Evolutionary conservation across 805 yeast species (phyloP).

Genomic region (Lipomyces mesembrius): DNA sequence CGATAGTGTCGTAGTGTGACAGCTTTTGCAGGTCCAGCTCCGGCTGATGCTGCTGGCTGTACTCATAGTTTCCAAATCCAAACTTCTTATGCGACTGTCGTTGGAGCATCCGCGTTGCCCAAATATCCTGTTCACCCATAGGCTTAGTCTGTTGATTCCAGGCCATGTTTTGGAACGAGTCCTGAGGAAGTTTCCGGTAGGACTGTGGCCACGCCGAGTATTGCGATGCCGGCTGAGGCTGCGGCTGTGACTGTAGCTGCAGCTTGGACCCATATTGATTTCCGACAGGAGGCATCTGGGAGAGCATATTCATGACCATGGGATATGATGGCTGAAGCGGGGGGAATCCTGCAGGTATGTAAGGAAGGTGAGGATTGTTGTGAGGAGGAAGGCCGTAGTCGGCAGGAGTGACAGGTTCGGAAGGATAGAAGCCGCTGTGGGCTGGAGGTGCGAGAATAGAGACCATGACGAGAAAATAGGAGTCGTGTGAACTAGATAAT

Average conservation of each 20-base stretch:
- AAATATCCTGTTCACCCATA: constrained; percentile 1
- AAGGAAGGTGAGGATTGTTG: constrained; percentile 12
- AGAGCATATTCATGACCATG: constrained; percentile 2
- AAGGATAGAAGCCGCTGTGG: constrained; percentile 15
- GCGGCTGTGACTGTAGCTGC: neutral
- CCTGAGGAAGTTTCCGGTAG: neutral
- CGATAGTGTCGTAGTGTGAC: constrained; percentile 2
- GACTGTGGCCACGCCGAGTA: constrained; percentile 6
- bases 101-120: constrained; percentile 5
- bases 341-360: constrained; percentile 10
- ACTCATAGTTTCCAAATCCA: constrained; percentile 5
- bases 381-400: constrained; percentile 22
- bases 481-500: neutral
- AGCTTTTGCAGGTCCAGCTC: constrained; percentile 3
- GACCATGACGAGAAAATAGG: constrained; percentile 11
- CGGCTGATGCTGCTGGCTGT: constrained; percentile 4
- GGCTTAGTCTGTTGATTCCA: neutral
- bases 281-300: constrained; percentile 14
- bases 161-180: constrained; percentile 7
- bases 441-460: constrained; percentile 15
- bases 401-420: constrained; percentile 22
- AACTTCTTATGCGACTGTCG: constrained; percentile 5
- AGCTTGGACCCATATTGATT: constrained; percentile 9
- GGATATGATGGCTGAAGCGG: constrained; percentile 1
- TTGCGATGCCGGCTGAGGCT: constrained; percentile 5